Conservation (phyloP, 306 rosid genomes). For the Argentina anserina region DNA sequence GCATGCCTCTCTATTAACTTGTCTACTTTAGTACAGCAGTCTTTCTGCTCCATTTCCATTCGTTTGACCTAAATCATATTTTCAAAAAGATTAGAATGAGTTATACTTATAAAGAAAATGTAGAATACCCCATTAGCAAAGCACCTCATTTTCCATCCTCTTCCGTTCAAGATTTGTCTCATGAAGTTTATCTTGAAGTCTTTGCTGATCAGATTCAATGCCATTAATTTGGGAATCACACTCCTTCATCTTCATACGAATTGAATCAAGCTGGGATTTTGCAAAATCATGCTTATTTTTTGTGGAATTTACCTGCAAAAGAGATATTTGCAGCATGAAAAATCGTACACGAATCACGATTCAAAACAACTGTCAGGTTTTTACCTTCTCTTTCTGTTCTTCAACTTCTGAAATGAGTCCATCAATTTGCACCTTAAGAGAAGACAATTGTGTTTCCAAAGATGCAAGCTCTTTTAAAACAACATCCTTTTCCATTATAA, state of each 20-base stretch:
- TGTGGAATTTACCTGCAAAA: conserved; percentile 61
- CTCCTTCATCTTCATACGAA: conserved; percentile 77
- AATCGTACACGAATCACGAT: conserved; percentile 11
- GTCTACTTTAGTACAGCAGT: conserved; percentile 79
- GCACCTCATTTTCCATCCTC: conserved; percentile 95
- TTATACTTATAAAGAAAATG: conserved; percentile 1
- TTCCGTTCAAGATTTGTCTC: conserved; percentile 85
- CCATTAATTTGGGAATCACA: conserved; percentile 69
- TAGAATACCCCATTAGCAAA: conserved; percentile 4
- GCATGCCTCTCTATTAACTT: conserved; percentile 86
- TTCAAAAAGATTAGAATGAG: conserved; percentile 23
- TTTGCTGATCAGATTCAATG: conserved; percentile 57
- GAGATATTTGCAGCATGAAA: conserved; percentile 27
- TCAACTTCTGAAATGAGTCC: conserved; percentile 64
- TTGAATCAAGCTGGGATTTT: conserved; percentile 52
- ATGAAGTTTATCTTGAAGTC: conserved; percentile 64
- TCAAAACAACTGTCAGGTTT: conserved; percentile 15
- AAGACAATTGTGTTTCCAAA: conserved; percentile 64
- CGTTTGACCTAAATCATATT: conserved; percentile 52
- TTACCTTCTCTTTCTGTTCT: conserved; percentile 60
- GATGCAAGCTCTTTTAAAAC: conserved; percentile 67
- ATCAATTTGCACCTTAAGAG: conserved; percentile 45
- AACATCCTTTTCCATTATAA: conserved; percentile 91
- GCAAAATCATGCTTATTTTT: conserved; percentile 58
- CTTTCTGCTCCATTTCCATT: conserved; percentile 83